A percentile compares a stretch with the other conserved stretches of the same genome.
phyloP scores from a whole-genome alignment of 805 yeast species.

The Saccharomyces mikatae region DNA sequence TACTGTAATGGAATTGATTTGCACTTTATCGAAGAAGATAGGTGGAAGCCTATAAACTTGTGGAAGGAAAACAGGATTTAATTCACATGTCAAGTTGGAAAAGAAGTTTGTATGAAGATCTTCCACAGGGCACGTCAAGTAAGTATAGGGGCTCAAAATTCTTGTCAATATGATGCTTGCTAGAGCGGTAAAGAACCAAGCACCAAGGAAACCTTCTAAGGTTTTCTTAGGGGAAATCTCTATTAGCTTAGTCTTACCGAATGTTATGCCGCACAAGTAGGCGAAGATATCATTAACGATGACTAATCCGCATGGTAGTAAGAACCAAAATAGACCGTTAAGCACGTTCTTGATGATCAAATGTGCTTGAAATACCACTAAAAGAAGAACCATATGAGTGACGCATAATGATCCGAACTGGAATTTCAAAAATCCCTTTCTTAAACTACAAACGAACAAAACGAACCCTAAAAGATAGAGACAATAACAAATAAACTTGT shows the following conservation, averaged over 20 bases:
- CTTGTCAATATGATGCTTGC: constrained; percentile 62
- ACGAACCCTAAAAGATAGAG: constrained; percentile 82
- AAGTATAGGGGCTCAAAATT: constrained; percentile 55
- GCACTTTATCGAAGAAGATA: constrained; percentile 44
- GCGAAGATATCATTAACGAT: constrained; percentile 95
- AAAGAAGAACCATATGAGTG: constrained; percentile 85
- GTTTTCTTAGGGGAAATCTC: constrained; percentile 95
- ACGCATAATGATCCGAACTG: constrained; percentile 91
- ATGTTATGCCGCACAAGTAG: constrained; percentile 91
- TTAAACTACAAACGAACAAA: constrained; percentile 78
- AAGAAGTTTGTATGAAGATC: constrained; percentile 55
- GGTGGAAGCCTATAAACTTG: constrained; percentile 72
- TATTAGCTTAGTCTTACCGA: constrained; percentile 87
- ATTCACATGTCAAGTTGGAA: constrained; percentile 61
- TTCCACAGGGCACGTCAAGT: constrained; percentile 81
- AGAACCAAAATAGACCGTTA: constrained; percentile 89
- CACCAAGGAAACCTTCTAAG: constrained; percentile 94
- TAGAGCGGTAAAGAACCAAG: constrained; percentile 87
- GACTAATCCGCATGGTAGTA: constrained; percentile 85
- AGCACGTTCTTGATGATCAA: constrained; percentile 82
- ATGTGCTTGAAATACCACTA: constrained; percentile 92
- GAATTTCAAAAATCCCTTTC: constrained; percentile 81
- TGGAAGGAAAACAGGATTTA: constrained; percentile 82
- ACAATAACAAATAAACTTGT: constrained; percentile 75
- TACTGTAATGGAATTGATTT: constrained; percentile 45